Evolutionary conservation across 352 stramenopile genomes (phyloP), one percentile per base, ranked within the genome.

Genomic region (Blastocystis sp.): DNA sequence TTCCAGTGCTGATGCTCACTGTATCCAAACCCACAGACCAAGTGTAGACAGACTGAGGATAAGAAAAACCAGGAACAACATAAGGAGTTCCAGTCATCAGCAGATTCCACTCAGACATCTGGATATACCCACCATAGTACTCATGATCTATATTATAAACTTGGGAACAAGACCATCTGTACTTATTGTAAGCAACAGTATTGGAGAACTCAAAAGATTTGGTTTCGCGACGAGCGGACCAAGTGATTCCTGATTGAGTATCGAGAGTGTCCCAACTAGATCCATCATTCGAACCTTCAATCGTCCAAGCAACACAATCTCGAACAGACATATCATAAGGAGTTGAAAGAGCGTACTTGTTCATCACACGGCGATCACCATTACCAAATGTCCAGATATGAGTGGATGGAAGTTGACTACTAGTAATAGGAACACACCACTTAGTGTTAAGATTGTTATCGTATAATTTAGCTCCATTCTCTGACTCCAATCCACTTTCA

Each of bases 71-170:
- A 23, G 77, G 77, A 15, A 20, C 26, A 56, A 76, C 53, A 34
- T 55, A 79, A 53, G 77, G 15, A 11, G 47, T 37, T 23, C 62
- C 55, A 23, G 73, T 53, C 23, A 84, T 37, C 47, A 84, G 53
- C 45, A 84, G 23, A 54, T 68, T 84, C 73, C 73, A 84, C 50
- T 84, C 73, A 66, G 47, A 68, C 43, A 84, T 66, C 73, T 84
- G 73, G 5, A 66, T 23, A 18, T 54, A n/a, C 37, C 47, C 13
- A 20, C 26, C 23, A 59, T 59, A 59, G 20, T 18, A 47, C 7
- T 26, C 73, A 34, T 34, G 29, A 68, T 8, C 3, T 23, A 47
- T 43, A 20, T 39, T 3, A 20, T 47, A 6, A n/a, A 66, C 20
- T 2, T 13, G 11, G 9, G 5, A 69, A 23, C 53, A 77, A 20